A percentile compares a stretch with the other conserved stretches of the same genome.
phyloP scores from a whole-genome alignment of 257 asterid genomes.

The Anisodus acutangulus region DNA sequence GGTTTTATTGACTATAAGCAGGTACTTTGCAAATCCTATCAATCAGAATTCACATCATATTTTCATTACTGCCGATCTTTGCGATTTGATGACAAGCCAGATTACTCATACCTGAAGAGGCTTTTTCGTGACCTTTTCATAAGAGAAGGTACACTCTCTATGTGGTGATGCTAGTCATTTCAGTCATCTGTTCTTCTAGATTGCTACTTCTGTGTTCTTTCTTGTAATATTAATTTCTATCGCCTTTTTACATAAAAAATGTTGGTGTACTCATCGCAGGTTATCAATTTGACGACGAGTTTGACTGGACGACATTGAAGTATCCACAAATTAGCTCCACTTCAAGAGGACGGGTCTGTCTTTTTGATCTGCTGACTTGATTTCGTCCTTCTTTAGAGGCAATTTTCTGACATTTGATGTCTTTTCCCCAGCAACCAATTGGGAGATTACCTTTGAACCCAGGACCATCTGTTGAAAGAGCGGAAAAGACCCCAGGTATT shows the following conservation, averaged over 20 bases:
- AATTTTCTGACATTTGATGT: constrained; percentile 19
- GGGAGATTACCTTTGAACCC: constrained; percentile 62
- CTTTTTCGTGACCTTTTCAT: constrained; percentile 81
- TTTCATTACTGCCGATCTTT: constrained; percentile 92
- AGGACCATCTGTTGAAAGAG: constrained; percentile 69
- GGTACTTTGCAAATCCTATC: constrained; percentile 92
- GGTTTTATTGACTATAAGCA: constrained; percentile 33
- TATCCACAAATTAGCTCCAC: constrained; percentile 79
- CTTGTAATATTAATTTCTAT: neutral
- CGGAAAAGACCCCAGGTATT: constrained; percentile 69
- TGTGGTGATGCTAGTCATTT: neutral
- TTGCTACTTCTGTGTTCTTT: neutral
- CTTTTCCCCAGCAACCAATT: constrained; percentile 54
- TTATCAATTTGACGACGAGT: constrained; percentile 81
- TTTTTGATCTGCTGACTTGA: constrained; percentile 17
- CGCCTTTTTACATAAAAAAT: neutral
- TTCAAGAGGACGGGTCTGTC: constrained; percentile 60
- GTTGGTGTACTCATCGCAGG: constrained; percentile 47
- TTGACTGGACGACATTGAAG: constrained; percentile 94
- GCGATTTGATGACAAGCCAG: constrained; percentile 89
- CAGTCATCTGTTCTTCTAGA: neutral
- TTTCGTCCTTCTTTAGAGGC: neutral
- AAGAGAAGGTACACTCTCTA: constrained; percentile 66
- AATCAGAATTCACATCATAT: constrained; percentile 84
- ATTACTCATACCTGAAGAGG: constrained; percentile 83